These are phyloP conservation scores for Panicum virgatum DNA, from an alignment of 202 grass and related monocot species.

Conservation along the genomic window DNA sequence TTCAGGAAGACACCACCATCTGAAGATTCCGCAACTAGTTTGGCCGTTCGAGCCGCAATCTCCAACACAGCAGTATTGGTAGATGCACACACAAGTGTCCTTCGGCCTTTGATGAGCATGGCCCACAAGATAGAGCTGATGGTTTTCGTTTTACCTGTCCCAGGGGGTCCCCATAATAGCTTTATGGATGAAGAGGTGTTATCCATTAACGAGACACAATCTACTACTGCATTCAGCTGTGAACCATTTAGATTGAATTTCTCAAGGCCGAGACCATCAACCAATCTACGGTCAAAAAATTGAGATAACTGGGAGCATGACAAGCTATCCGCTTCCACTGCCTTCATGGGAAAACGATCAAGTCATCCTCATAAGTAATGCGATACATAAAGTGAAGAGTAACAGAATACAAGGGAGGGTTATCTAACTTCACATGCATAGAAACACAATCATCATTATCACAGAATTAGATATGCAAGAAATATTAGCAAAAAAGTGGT, in stretches of 20 bases:
- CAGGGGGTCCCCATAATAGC: slow-evolving; percentile 63
- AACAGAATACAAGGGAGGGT: not conserved
- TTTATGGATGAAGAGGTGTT: slow-evolving; percentile 35
- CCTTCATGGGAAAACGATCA: not conserved
- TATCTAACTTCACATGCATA: not conserved
- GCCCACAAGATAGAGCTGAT: slow-evolving; percentile 52
- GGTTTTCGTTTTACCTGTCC: slow-evolving; percentile 65
- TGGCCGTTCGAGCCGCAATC: slow-evolving; percentile 39
- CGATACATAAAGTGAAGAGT: not conserved
- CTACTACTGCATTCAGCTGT: slow-evolving; percentile 46
- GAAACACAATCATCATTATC: not conserved
- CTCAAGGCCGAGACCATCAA: slow-evolving; percentile 41
- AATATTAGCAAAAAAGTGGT: not conserved
- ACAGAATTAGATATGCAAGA: not conserved
- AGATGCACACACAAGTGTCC: slow-evolving; percentile 53
- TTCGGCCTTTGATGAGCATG: slow-evolving; percentile 27
- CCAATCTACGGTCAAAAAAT: not conserved
- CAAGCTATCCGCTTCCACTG: not conserved
- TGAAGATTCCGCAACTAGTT: slow-evolving; percentile 23
- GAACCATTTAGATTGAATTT: slow-evolving; percentile 42
- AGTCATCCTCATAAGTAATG: slow-evolving; percentile 6
- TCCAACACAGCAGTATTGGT: slow-evolving; percentile 59
- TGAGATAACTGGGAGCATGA: not conserved
- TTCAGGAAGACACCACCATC: slow-evolving; percentile 8
- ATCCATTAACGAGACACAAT: slow-evolving; percentile 39